Percentiles rank a stretch among this genome's conserved stretches.
Evolutionary conservation across 192 early-diverging fungal species (phyloP).

Genomic region (Entophlyctis luteolus): DNA sequence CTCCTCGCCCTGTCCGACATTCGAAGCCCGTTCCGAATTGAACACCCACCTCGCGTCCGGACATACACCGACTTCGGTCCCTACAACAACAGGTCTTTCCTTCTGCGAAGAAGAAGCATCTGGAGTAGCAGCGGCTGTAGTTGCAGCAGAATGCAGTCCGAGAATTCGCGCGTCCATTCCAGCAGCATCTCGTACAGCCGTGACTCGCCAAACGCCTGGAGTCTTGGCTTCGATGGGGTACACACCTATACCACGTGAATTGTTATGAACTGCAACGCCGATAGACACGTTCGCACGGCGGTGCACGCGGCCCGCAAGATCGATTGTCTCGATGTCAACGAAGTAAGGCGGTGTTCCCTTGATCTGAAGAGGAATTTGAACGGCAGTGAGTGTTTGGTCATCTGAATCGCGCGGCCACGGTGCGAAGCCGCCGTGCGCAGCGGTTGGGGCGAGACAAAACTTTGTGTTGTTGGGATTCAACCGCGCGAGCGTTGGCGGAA

Average conservation of each 20-base stretch:
- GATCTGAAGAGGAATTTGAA: slow-evolving; percentile 37
- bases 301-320: slow-evolving; percentile 24
- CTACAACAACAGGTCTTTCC: no score
- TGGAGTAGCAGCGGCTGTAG: no score
- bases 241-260: not conserved
- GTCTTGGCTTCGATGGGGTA: slow-evolving; percentile 13
- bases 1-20: no score
- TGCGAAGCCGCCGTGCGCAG: no score
- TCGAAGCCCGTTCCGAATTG: no score
- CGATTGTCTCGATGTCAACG: slow-evolving; percentile 28
- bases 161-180: slow-evolving; percentile 11
- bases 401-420: not conserved
- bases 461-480: slow-evolving; percentile 30
- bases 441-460: slow-evolving; percentile 29
- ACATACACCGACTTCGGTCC: slow-evolving; percentile 14
- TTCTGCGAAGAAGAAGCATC: no score
- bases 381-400: not conserved
- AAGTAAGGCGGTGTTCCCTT: slow-evolving; percentile 44
- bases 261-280: not conserved
- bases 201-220: slow-evolving; percentile 30
- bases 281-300: slow-evolving; percentile 22
- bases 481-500: slow-evolving; percentile 41
- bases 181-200: slow-evolving; percentile 4
- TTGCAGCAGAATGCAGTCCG: no score
- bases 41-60: slow-evolving; percentile 16